These are phyloP conservation scores for Sugiyamaella marilandica DNA, from an alignment of 805 yeast genomes.

Conservation along the genomic window DNA sequence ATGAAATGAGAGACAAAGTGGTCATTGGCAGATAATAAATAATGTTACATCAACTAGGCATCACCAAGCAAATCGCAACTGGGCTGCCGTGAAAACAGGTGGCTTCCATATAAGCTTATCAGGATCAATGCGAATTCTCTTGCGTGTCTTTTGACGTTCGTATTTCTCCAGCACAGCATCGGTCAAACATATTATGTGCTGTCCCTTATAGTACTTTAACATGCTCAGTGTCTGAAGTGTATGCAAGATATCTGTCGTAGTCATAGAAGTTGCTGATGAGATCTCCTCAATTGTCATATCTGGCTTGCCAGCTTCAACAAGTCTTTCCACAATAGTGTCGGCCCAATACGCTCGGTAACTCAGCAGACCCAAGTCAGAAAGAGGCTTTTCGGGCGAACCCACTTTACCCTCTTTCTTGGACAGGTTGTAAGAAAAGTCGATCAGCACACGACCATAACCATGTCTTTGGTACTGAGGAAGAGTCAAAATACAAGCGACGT, in stretches of 20 bases:
- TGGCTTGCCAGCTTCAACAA: slow-evolving; percentile 62
- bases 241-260: slow-evolving; percentile 91
- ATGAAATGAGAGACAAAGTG: background rate
- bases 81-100: slow-evolving; percentile 90
- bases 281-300: slow-evolving; percentile 84
- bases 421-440: slow-evolving; percentile 89
- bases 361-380: slow-evolving; percentile 87
- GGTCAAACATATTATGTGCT: slow-evolving; percentile 81
- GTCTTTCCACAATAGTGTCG: slow-evolving; percentile 70
- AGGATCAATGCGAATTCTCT: slow-evolving; percentile 72
- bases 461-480: slow-evolving; percentile 93
- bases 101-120: slow-evolving; percentile 82
- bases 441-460: slow-evolving; percentile 88
- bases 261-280: slow-evolving; percentile 82
- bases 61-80: slow-evolving; percentile 91
- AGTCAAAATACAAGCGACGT: slow-evolving; percentile 94
- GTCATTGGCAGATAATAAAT: slow-evolving; percentile 1
- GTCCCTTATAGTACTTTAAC: slow-evolving; percentile 90
- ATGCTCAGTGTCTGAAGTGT: slow-evolving; percentile 89
- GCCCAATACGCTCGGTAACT: slow-evolving; percentile 97
- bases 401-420: slow-evolving; percentile 83
- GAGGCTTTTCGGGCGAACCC: slow-evolving; percentile 97
- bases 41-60: background rate
- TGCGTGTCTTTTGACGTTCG: slow-evolving; percentile 64
- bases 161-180: slow-evolving; percentile 75